Evolutionary conservation across 2,329 filamentous ascomycete genomes (phyloP).

Genomic region (Pseudogymnoascus sp.): DNA sequence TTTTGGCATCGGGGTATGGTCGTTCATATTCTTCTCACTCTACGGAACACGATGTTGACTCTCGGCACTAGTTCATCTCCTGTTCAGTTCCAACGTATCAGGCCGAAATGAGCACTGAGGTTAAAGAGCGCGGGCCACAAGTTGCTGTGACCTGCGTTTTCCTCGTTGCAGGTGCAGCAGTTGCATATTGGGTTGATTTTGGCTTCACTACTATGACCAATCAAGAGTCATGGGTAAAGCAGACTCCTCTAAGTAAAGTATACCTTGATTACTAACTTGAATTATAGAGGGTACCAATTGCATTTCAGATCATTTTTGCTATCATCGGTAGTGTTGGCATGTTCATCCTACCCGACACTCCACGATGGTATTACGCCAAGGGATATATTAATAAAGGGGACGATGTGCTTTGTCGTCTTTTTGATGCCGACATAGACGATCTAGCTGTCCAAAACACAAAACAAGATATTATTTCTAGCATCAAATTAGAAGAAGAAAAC

Average conservation of each 20-base stretch:
- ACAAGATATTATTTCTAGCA: constrained; percentile 23
- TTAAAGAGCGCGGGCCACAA: constrained; percentile 23
- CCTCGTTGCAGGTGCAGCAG: constrained; percentile 21
- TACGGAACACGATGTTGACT: background rate
- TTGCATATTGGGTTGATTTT: constrained; percentile 23
- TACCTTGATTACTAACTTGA: background rate
- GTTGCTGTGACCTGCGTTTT: constrained; percentile 21
- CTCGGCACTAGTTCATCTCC: constrained; percentile 21
- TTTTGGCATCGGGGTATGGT: constrained; percentile 12
- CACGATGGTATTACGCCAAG: constrained; percentile 27
- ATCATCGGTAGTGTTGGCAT: constrained; percentile 23
- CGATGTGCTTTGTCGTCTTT: constrained; percentile 11
- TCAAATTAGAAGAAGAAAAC: constrained; percentile 23
- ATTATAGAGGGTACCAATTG: constrained; percentile 24
- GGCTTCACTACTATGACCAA: constrained; percentile 18
- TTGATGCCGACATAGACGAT: constrained; percentile 7
- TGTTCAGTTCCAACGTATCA: constrained; percentile 26
- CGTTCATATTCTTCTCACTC: background rate
- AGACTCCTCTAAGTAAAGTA: background rate
- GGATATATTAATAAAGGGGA: constrained; percentile 12
- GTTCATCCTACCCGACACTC: constrained; percentile 25
- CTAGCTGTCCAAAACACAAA: constrained; percentile 19
- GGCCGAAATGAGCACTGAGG: constrained; percentile 20
- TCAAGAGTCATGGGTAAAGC: constrained; percentile 22
- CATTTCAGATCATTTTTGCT: constrained; percentile 26